Evolutionary conservation across 2,329 filamentous ascomycete species (phyloP), one percentile per base, ranked within the genome.

Genomic region (Ophioceras dolichostomum): DNA sequence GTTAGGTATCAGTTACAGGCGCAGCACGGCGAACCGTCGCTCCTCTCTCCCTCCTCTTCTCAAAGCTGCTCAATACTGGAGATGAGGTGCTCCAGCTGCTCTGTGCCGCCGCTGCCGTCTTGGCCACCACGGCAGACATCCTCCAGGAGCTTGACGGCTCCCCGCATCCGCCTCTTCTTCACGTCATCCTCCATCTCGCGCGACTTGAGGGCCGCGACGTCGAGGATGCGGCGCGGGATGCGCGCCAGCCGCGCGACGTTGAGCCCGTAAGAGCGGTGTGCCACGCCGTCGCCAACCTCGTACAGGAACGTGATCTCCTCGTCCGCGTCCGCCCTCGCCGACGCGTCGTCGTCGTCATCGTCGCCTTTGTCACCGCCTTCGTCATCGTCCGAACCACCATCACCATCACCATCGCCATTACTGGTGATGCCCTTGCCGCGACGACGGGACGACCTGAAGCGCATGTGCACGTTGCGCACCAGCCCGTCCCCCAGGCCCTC

Each of bases 251-350:
- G 69, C 12, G 91, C 91, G 17, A 96, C 91, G 56, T 96, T 96
- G 40, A 98, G 55, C 1, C 93, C 91, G 55, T 98, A 98, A 14
- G 84, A 93, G 5, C 91, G 73, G 65, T 96, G 88, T 8, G 91
- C 89, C 10, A 94, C 84, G 10, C 91, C 91, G 45, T 91, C 84
- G 1, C 76, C 82, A 2, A 95, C 81, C 54, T 95, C 86, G 54
- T 98, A 98, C 34, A 98, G 58, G 51, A 98, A 98, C 0, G 91
- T 95, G 31, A 98, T 81, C 32, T 94, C 80, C 44, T 86, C 76
- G 24, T 83, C 76, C 1, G 65, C 72, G 4, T 60, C 64, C 2
- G 64, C 62, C 2, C 48, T 51, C 34, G 59, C 55, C 28, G 36
- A 37, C 1, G 45, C 47, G 5, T 52, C 55, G 5, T 47, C 54